These are phyloP conservation scores for Royoungia palumana DNA, from an alignment of 768 basidiomycete species.

Conservation along the genomic window DNA sequence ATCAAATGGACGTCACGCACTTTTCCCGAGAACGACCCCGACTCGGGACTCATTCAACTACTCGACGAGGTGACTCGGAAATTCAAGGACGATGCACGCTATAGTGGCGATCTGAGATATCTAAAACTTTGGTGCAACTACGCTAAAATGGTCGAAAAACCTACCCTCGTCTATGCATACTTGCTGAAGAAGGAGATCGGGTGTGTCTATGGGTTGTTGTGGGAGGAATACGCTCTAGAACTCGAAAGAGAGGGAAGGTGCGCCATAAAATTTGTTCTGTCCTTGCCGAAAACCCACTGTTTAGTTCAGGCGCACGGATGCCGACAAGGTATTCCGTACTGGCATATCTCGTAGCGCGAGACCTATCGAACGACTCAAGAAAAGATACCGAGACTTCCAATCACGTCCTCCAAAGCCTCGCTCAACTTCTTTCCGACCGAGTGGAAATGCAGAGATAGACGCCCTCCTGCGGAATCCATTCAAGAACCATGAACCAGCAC, in stretches of 20 bases:
- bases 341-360: slow-evolving; percentile 81
- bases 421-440: slow-evolving; percentile 22
- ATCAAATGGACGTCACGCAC: slow-evolving; percentile 86
- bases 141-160: slow-evolving; percentile 72
- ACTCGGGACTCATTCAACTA: slow-evolving; percentile 74
- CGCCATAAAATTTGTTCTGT: slow-evolving; percentile 23
- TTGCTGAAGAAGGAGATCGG: slow-evolving; percentile 74
- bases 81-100: slow-evolving; percentile 80
- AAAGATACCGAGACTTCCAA: slow-evolving; percentile 76
- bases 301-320: slow-evolving; percentile 59
- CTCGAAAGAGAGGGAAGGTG: slow-evolving; percentile 79
- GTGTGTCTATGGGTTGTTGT: slow-evolving; percentile 71
- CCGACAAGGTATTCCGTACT: slow-evolving; percentile 74
- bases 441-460: slow-evolving; percentile 26
- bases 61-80: slow-evolving; percentile 80
- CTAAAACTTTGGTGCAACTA: slow-evolving; percentile 90
- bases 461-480: slow-evolving; percentile 36
- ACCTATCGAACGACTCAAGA: slow-evolving; percentile 82
- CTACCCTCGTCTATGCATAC: slow-evolving; percentile 67
- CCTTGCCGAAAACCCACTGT: slow-evolving; percentile 5
- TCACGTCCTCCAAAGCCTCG: slow-evolving; percentile 38
- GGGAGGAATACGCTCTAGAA: slow-evolving; percentile 85
- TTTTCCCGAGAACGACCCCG: slow-evolving; percentile 64
- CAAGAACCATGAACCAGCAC: slow-evolving; percentile 32
- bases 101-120: slow-evolving; percentile 86